phyloP scores from a whole-genome alignment of 805 yeast species.

The Suhomyces emberorum region DNA sequence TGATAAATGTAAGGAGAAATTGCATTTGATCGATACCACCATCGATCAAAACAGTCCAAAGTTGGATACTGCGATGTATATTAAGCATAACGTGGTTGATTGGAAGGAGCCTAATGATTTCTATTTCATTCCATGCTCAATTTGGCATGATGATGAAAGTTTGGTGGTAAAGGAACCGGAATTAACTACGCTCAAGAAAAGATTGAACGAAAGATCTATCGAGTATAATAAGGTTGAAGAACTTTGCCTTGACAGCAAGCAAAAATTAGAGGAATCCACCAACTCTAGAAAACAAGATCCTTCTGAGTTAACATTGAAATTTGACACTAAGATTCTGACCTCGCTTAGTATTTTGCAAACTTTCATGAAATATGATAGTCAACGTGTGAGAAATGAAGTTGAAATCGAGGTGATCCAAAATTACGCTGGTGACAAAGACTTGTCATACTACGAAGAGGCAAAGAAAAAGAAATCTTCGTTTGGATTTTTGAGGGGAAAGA shows the following conservation, averaged over 20 bases:
- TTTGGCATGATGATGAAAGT: constrained; percentile 96
- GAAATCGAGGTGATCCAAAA: constrained; percentile 87
- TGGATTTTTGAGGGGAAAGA: constrained; percentile 46
- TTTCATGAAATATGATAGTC: constrained; percentile 71
- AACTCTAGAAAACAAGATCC: constrained; percentile 30
- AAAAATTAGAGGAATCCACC: constrained; percentile 45
- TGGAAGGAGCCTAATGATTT: constrained; percentile 91
- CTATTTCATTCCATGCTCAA: constrained; percentile 78
- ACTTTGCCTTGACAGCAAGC: constrained; percentile 47
- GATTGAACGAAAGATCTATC: constrained; percentile 40
- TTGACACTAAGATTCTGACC: constrained; percentile 51
- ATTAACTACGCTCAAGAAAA: constrained; percentile 51
- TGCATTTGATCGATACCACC: constrained; percentile 51
- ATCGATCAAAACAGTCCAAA: constrained; percentile 67
- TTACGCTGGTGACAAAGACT: constrained; percentile 73
- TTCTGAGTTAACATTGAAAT: constrained; percentile 43
- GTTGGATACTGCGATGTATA: constrained; percentile 84
- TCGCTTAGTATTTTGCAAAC: constrained; percentile 54
- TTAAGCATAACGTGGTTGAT: constrained; percentile 70
- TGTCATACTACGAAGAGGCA: constrained; percentile 53
- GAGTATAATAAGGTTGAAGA: constrained; percentile 40
- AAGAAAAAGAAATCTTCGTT: constrained; percentile 54
- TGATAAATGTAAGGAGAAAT: constrained; percentile 46
- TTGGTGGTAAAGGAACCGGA: constrained; percentile 60
- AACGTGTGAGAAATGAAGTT: constrained; percentile 74